Percentiles rank a stretch among this genome's conserved stretches.
These are phyloP conservation scores for Aspergillus quadricinctus DNA, from an alignment of 2,329 filamentous ascomycete genomes.

Conservation along the genomic window DNA sequence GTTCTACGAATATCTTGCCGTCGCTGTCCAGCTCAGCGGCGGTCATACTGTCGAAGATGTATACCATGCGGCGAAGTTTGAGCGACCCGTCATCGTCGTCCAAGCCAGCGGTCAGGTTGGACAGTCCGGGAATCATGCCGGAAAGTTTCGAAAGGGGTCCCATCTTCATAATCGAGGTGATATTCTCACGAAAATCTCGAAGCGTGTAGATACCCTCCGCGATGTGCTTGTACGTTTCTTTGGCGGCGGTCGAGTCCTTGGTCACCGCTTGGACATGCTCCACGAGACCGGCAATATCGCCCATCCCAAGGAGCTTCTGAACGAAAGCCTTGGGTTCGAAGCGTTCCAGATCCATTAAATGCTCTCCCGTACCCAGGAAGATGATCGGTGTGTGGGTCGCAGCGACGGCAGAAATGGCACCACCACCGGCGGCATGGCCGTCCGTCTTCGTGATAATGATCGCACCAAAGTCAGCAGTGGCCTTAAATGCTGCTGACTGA, in stretches of 20 bases:
- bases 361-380: constrained; percentile 95
- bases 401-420: constrained; percentile 94
- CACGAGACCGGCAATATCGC: constrained; percentile 89
- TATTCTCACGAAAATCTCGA: constrained; percentile 87
- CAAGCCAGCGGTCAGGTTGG: constrained; percentile 90
- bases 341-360: constrained; percentile 89
- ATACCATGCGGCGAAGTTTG: constrained; percentile 97
- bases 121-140: constrained; percentile 95
- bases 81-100: constrained; percentile 93
- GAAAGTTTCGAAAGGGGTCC: constrained; percentile 95
- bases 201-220: constrained; percentile 95
- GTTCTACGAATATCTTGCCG: constrained; percentile 87
- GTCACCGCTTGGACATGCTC: constrained; percentile 96
- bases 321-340: constrained; percentile 93
- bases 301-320: constrained; percentile 92
- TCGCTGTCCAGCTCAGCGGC: constrained; percentile 92
- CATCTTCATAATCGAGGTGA: constrained; percentile 99
- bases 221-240: constrained; percentile 99
- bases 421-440: constrained; percentile 89
- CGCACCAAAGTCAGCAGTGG: constrained; percentile 91
- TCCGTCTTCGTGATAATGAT: constrained; percentile 99
- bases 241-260: constrained; percentile 70
- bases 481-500: constrained; percentile 95
- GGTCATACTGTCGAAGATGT: constrained; percentile 98
- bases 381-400: constrained; percentile 96